Conservation (phyloP, 441 rosid genomes). For the Omphalea diandra region DNA sequence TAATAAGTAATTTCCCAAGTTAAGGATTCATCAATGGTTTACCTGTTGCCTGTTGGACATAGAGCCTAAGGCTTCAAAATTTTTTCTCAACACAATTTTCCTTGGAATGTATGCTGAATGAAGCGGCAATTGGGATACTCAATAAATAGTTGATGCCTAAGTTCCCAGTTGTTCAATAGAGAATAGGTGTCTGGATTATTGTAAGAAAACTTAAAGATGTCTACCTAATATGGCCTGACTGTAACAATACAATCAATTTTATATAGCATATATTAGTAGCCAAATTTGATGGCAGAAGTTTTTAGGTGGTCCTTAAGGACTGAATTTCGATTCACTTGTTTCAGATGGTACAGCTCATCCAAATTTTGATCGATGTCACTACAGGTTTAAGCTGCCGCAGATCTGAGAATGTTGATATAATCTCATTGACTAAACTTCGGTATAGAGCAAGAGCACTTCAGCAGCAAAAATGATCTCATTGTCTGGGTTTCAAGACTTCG, state of each 20-base stretch:
- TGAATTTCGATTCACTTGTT: slow-evolving; percentile 14
- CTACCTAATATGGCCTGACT: not conserved
- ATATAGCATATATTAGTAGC: not conserved
- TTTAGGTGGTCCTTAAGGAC: not conserved
- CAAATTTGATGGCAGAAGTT: not conserved
- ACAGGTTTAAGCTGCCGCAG: slow-evolving; percentile 17
- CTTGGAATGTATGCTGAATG: not conserved
- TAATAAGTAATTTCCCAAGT: not conserved
- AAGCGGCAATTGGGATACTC: not conserved
- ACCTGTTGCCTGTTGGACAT: slow-evolving; percentile 3
- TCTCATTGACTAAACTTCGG: slow-evolving; percentile 46
- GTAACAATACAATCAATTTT: not conserved
- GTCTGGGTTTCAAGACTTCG: not conserved
- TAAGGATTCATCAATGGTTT: not conserved
- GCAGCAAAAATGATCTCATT: slow-evolving; percentile 25
- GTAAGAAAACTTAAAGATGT: not conserved
- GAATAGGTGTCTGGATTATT: not conserved
- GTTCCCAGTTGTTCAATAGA: not conserved
- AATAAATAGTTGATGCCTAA: not conserved
- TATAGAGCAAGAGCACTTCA: slow-evolving; percentile 43
- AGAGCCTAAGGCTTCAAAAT: not conserved
- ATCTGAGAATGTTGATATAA: slow-evolving; percentile 22
- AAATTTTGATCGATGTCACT: slow-evolving; percentile 36
- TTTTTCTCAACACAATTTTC: too few species aligned
- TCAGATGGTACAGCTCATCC: slow-evolving; percentile 37